Conservation (phyloP, 2,329 filamentous ascomycete species). For the Penicillium frequentans region DNA sequence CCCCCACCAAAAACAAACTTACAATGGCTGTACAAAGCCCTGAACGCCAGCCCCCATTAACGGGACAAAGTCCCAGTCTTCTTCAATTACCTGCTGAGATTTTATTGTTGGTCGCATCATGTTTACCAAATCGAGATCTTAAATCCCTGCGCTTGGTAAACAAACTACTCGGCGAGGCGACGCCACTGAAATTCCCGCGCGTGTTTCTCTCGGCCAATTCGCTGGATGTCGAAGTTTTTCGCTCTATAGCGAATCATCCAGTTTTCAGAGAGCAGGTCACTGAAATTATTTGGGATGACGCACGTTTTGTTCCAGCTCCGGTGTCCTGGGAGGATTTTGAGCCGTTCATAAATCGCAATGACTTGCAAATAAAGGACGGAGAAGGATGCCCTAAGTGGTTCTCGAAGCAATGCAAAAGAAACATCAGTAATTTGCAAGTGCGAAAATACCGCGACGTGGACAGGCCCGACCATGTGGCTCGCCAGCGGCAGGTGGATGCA, state of each 20-base stretch:
- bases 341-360: background rate
- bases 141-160: conserved; percentile 29
- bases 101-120: conserved; percentile 1
- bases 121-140: conserved; percentile 26
- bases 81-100: conserved; percentile 2
- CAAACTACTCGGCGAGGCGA: conserved; percentile 10
- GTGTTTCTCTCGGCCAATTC: conserved; percentile 45
- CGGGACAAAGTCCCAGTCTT: background rate
- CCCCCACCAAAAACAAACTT: background rate
- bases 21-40: conserved; percentile 2
- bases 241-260: conserved; percentile 38
- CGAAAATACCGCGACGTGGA: conserved; percentile 9
- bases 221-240: conserved; percentile 39
- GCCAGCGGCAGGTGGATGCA: background rate
- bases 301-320: conserved; percentile 6
- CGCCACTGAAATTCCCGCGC: conserved; percentile 30
- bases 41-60: too few species aligned
- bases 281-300: conserved; percentile 42
- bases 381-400: conserved; percentile 15
- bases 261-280: conserved; percentile 29
- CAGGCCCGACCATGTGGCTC: conserved; percentile 1
- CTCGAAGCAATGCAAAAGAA: conserved; percentile 9
- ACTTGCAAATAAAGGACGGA: conserved; percentile 5
- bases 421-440: conserved; percentile 5
- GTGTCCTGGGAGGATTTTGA: conserved; percentile 3